Base-by-base conservation (phyloP, 2,329 filamentous ascomycete genomes). In the Fusarium citri region DNA sequence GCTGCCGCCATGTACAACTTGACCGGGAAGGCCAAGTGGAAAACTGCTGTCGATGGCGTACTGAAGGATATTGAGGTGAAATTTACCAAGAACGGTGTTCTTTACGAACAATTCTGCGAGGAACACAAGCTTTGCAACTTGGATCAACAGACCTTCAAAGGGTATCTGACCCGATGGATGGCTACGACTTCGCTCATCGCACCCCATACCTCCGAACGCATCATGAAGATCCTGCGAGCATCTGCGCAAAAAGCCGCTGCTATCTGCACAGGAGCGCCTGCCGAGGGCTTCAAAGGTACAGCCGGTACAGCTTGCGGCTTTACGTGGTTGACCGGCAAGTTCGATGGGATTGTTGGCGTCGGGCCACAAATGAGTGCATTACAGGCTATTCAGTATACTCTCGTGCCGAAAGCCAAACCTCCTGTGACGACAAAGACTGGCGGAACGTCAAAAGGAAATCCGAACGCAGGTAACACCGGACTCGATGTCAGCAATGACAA, bases 91-190 rank as follows among this genome's bases (percentile, higher is more conserved):
- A 66, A 78, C 37, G 79, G 77, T 55, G 74, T 93, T 76, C 85
- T 92, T 76, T 87, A 84, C 72, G 92, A 94, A 80, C 83, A 84
- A 66, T 86, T 87, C 28, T 94, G 92, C 80, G 92, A 94, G 80
- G 79, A 78, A 12, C 79, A 78, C 62, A 80, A 81, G 58, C 83
- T 82, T 20, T 94, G 92, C 83, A 87, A 93, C 80, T 84, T 84
- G 68, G 91, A 94, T 77, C 91, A 94, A 80, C 86, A 86, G 74
- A 88, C 85, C 43, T 94, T 94, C 88, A 94, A 94, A 80, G 91
- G 90, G 11, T 94, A 93, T 78, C 82, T 93, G n/a, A 80, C 88
- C 23, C 89, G 92, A 43, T 94, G 90, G 88, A 80, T 91, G 76
- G 84, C 87, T 1, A 81, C 81, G 15, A 85, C 87, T 2, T 79